These are phyloP conservation scores for Chytriomyces confervae DNA, from an alignment of 192 early-diverging fungal species.

Conservation along the genomic window DNA sequence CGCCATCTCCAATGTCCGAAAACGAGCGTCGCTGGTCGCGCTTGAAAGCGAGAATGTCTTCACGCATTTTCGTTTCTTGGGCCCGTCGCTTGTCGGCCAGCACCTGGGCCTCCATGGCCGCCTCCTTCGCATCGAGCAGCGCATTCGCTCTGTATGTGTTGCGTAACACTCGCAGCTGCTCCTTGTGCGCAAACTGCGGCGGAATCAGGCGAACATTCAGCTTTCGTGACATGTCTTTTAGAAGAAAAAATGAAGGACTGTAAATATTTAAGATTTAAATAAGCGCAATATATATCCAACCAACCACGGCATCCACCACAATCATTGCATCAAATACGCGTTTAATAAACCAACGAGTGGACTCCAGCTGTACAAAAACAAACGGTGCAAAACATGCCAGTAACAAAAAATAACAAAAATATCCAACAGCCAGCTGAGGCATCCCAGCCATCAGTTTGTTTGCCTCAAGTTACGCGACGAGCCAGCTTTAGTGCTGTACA, in stretches of 20 bases:
- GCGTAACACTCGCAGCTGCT: slow-evolving; percentile 1
- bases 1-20: neutral
- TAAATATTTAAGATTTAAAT: too few relatives aligned
- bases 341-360: too few relatives aligned
- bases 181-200: neutral
- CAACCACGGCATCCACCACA: too few relatives aligned
- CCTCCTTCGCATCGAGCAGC: slow-evolving; percentile 27
- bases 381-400: neutral
- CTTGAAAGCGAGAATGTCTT: slow-evolving; percentile 6
- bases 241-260: neutral
- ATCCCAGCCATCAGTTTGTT: neutral
- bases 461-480: neutral
- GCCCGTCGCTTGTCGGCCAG: neutral
- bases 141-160: slow-evolving; percentile 14
- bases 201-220: neutral
- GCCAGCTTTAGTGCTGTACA: slow-evolving; percentile 6
- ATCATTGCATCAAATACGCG: too few relatives aligned
- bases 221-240: neutral
- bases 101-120: slow-evolving; percentile 8
- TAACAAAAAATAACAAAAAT: neutral
- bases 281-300: too few relatives aligned
- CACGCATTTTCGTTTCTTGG: neutral
- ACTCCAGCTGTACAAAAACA: neutral
- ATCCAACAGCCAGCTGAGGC: neutral
- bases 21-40: neutral